A percentile compares a stretch with the other conserved stretches of the same genome.
Evolutionary conservation across 352 stramenopile species (phyloP).

Genomic region (Pythium chondricola): DNA sequence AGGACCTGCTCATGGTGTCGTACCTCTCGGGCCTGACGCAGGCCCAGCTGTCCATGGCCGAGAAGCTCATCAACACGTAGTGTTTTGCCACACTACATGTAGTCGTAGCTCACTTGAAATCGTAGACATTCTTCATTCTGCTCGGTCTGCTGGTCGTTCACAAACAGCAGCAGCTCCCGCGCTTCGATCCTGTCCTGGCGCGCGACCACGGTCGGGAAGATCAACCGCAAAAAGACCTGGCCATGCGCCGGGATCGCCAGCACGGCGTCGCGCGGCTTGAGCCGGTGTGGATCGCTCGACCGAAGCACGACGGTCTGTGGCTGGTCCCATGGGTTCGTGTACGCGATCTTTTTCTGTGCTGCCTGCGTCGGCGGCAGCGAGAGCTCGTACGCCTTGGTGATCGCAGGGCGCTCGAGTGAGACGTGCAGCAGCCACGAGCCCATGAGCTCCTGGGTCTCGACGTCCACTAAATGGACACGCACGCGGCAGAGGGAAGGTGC

Average conservation of each 20-base stretch:
- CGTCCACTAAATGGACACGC: constrained; percentile 85
- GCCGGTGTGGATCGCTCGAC: constrained; percentile 64
- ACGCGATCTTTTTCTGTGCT: constrained; percentile 91
- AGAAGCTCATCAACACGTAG: constrained; percentile 95
- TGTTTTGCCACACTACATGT: constrained; percentile 9
- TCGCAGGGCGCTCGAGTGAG: constrained; percentile 56
- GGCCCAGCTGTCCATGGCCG: constrained; percentile 95
- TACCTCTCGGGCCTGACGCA: constrained; percentile 97
- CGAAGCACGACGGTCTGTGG: constrained; percentile 76
- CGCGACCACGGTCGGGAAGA: constrained; percentile 21
- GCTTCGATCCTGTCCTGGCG: constrained; percentile 1
- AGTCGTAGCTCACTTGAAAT: constrained; percentile 74
- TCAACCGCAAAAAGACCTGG: constrained; percentile 48
- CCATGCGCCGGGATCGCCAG: constrained; percentile 43
- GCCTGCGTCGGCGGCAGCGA: constrained; percentile 42
- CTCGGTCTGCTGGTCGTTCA: constrained; percentile 87
- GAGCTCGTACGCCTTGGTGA: constrained; percentile 93
- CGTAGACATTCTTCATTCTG: constrained; percentile 93
- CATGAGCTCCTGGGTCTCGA: constrained; percentile 87
- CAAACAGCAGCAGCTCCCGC: constrained; percentile 83
- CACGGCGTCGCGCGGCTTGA: constrained; percentile 66
- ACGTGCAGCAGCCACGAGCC: constrained; percentile 85
- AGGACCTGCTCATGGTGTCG: constrained; percentile 98
- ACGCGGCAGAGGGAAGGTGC: constrained; percentile 27
- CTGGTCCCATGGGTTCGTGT: constrained; percentile 90